These are phyloP conservation scores for Neopestalotiopsis sp. DNA, from an alignment of 2,329 filamentous ascomycete genomes.

Conservation along the genomic window DNA sequence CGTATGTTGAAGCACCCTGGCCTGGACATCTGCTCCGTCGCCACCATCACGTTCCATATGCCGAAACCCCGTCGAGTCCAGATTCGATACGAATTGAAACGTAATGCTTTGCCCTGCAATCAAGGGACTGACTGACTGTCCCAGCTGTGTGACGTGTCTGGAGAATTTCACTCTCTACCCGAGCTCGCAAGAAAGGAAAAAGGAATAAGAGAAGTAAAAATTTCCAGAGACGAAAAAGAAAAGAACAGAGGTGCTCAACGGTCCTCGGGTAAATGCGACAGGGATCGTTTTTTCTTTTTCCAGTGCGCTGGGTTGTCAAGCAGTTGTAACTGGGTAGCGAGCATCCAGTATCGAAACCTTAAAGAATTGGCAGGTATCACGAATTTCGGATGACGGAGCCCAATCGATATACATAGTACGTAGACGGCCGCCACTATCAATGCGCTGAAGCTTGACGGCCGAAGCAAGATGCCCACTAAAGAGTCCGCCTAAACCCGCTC, in stretches of 20 bases:
- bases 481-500: neutral
- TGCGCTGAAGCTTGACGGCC: neutral
- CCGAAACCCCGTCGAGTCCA: neutral
- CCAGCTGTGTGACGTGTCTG: too few species aligned
- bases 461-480: neutral
- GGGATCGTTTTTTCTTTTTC: neutral
- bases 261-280: neutral
- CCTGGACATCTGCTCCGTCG: conserved; percentile 43
- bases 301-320: neutral
- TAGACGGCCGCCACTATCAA: neutral
- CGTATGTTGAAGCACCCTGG: conserved; percentile 49
- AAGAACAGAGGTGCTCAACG: neutral
- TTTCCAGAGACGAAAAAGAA: neutral
- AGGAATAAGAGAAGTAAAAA: neutral
- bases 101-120: too few species aligned
- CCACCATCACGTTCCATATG: conserved; percentile 35
- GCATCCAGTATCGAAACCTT: neutral
- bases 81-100: neutral
- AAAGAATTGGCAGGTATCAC: neutral
- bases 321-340: neutral
- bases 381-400: neutral
- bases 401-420: neutral
- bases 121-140: too few species aligned
- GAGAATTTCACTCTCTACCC: too few species aligned
- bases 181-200: too few species aligned